A percentile compares a stretch with the other conserved stretches of the same genome.
These are phyloP conservation scores for Cladosporium sp. DNA, from an alignment of 2,329 filamentous ascomycete genomes.

Conservation along the genomic window DNA sequence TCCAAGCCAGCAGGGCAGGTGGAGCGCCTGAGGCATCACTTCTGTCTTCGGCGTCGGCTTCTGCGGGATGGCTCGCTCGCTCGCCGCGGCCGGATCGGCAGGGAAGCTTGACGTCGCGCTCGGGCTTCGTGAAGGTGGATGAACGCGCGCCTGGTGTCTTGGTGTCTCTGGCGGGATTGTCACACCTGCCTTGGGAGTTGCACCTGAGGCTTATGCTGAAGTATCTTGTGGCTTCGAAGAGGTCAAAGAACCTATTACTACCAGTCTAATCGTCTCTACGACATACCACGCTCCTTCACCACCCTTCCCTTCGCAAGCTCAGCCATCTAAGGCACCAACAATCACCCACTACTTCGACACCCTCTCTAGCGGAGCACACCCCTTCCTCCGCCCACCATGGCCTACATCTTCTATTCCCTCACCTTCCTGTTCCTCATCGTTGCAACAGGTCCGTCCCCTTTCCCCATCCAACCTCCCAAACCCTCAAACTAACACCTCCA, in stretches of 20 bases:
- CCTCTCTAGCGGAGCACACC: background rate
- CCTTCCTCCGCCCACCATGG: constrained; percentile 48
- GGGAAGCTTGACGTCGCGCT: constrained; percentile 4
- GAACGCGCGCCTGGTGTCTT: background rate
- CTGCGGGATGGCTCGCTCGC: background rate
- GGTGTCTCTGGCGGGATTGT: background rate
- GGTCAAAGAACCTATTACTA: background rate
- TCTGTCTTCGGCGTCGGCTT: background rate
- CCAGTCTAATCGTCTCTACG: background rate
- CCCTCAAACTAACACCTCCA: constrained; percentile 7
- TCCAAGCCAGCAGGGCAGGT: background rate
- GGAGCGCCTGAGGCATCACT: background rate
- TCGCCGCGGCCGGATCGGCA: background rate
- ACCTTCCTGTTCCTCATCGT: constrained; percentile 64
- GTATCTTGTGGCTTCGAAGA: background rate
- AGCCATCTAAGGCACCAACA: background rate
- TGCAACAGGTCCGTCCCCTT: constrained; percentile 54
- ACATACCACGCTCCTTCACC: constrained; percentile 1
- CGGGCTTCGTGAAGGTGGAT: background rate
- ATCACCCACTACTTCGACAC: background rate
- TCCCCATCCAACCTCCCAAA: background rate
- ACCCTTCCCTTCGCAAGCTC: background rate
- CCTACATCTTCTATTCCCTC: constrained; percentile 72
- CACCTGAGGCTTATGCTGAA: background rate
- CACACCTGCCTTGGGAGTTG: background rate